These are phyloP conservation scores for Barnettozyma vustinii DNA, from an alignment of 805 yeast genomes.

Conservation along the genomic window DNA sequence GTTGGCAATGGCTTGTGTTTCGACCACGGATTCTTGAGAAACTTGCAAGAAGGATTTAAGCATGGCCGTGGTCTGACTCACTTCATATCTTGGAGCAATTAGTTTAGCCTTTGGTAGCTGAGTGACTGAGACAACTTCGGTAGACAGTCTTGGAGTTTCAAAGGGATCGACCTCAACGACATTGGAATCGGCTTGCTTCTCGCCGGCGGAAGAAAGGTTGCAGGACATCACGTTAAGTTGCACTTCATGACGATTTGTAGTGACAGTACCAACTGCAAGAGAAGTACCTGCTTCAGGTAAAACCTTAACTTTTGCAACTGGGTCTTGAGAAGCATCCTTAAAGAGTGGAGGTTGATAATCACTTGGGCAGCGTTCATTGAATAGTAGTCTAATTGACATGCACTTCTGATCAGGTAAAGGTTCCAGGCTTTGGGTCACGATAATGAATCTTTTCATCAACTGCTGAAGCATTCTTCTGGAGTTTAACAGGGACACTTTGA, in stretches of 20 bases:
- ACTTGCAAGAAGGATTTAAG: conserved; percentile 26
- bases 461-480: conserved; percentile 43
- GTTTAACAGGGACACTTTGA: conserved; percentile 23
- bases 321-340: conserved; percentile 36
- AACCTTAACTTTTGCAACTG: conserved; percentile 30
- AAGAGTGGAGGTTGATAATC: conserved; percentile 46
- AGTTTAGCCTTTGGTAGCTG: background rate
- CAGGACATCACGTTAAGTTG: conserved; percentile 27
- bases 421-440: conserved; percentile 48
- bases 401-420: conserved; percentile 43
- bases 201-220: background rate
- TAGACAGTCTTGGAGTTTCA: conserved; percentile 7
- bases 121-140: background rate
- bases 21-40: conserved; percentile 19
- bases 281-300: conserved; percentile 5
- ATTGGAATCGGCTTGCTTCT: background rate
- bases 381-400: conserved; percentile 43
- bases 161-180: conserved; percentile 20
- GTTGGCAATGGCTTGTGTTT: conserved; percentile 26
- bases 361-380: conserved; percentile 41
- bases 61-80: conserved; percentile 30
- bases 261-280: conserved; percentile 26
- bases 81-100: conserved; percentile 2
- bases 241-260: conserved; percentile 29
- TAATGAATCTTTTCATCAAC: conserved; percentile 45